Evolutionary conservation across 2,329 filamentous ascomycete genomes (phyloP), one percentile per base, ranked within the genome.

Genomic region (Cladophialophora psammophila): DNA sequence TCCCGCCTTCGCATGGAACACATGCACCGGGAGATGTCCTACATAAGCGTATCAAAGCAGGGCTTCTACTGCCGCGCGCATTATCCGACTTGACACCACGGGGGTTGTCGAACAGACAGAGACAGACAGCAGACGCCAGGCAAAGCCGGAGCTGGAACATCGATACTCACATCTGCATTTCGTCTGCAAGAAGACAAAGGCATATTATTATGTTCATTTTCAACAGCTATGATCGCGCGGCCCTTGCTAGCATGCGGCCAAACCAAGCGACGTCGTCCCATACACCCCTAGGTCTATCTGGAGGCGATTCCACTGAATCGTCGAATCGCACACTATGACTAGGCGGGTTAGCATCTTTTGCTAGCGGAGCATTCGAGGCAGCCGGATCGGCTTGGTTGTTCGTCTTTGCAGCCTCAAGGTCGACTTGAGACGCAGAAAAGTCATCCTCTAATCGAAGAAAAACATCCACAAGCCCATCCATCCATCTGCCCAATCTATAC

Each of bases 401-500:
- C 34, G 45, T 57, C 26, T 50, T 52, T 54, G 60, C 48, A 45
- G 52, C 52, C 31, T 34, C 52, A 8, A 48, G 13, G 36, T 61
- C 59, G 31, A 50, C 13, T 18, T 60, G 57, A 34, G 36, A 64
- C 38, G 20, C 63, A 34, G 20, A 63, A 56, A 50, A 68, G 59
- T 61, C 59, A 55, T 65, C 66, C 60, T 71, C 73, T 45, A 74
- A 64, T 54, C 61, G 67, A 63, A 75, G 55, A 50, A 73, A 69
- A 54, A 74, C 68, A 66, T 85, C 85, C 65, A 88, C 85, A 40
- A 88, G 72, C 31, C 82, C 78, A 70, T 89, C 87, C 72, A 89
- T 80, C 81, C 85, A 84, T 9, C 80, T 77, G 0, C 86, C 86
- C 4, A 88, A 75, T 0, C 86, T 85, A 66, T 85, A 86, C 82